phyloP scores from a whole-genome alignment of 768 basidiomycete species.

The Lepiota venenata region DNA sequence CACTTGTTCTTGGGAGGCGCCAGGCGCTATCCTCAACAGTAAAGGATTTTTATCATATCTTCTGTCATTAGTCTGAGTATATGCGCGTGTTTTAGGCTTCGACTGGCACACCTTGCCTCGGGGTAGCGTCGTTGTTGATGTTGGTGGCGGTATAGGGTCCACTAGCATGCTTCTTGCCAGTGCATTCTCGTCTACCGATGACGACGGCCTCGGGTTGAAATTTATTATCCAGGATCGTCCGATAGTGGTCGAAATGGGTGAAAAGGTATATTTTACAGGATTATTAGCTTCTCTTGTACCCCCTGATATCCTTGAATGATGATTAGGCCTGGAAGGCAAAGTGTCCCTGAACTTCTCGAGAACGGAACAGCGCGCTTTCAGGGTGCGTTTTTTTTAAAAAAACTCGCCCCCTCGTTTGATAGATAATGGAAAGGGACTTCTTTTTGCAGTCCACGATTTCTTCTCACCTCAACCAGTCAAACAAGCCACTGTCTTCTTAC shows the following conservation, averaged over 20 bases:
- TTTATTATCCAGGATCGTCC: conserved; percentile 64
- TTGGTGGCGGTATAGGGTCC: conserved; percentile 67
- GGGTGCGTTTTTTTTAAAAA: conserved; percentile 16
- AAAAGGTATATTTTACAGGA: conserved; percentile 28
- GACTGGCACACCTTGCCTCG: conserved; percentile 50
- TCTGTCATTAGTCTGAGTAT: neutral
- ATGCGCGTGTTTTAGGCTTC: conserved; percentile 38
- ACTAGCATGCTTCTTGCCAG: conserved; percentile 30
- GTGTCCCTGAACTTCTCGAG: conserved; percentile 21
- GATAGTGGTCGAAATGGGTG: conserved; percentile 47
- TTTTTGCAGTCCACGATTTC: conserved; percentile 25
- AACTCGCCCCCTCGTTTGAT: conserved; percentile 1
- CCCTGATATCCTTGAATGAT: neutral
- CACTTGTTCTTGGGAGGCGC: conserved; percentile 67
- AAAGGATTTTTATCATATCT: conserved; percentile 12
- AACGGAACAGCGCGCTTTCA: conserved; percentile 24
- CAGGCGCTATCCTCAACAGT: conserved; percentile 57
- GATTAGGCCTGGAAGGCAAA: conserved; percentile 18
- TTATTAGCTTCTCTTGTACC: neutral
- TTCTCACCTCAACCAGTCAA: conserved; percentile 37
- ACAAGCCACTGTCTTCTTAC: conserved; percentile 47
- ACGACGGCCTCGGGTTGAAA: conserved; percentile 24
- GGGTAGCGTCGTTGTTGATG: conserved; percentile 58
- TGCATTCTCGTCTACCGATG: conserved; percentile 25
- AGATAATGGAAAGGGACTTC: neutral